Conservation (phyloP, 2,329 filamentous ascomycete genomes). For the Scortechinia acanthostroma region DNA sequence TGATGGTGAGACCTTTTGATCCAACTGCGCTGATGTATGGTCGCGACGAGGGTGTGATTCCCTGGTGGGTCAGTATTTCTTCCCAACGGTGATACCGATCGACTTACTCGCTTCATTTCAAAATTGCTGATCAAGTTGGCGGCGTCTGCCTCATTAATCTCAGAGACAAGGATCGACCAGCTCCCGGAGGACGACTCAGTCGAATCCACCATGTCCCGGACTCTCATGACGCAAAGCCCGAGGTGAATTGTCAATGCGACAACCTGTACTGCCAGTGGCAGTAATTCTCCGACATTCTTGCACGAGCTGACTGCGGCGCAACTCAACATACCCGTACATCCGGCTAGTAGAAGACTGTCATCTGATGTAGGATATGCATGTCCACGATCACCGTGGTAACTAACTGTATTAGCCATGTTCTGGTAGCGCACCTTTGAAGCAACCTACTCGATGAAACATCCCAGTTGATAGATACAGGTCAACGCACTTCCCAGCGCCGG, state of each 20-base stretch:
- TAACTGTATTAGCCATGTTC: slow-evolving; percentile 13
- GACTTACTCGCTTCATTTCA: background rate
- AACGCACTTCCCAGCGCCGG: slow-evolving; percentile 30
- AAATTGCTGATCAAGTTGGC: slow-evolving; percentile 6
- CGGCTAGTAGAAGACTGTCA: slow-evolving; percentile 25
- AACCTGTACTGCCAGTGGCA: slow-evolving; percentile 27
- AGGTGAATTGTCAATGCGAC: slow-evolving; percentile 31
- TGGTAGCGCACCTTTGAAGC: background rate
- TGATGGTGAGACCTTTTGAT: slow-evolving; percentile 14
- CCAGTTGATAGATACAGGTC: slow-evolving; percentile 30
- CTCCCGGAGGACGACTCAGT: slow-evolving; percentile 2
- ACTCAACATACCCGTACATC: slow-evolving; percentile 30
- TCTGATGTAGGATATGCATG: slow-evolving; percentile 24
- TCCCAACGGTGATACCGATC: background rate
- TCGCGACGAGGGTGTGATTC: slow-evolving; percentile 8
- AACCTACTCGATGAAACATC: slow-evolving; percentile 30
- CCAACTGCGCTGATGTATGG: slow-evolving; percentile 17
- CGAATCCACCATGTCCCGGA: slow-evolving; percentile 22
- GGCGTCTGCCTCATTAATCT: slow-evolving; percentile 7
- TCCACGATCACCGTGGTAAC: slow-evolving; percentile 29
- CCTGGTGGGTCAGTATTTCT: background rate
- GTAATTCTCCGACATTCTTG: slow-evolving; percentile 27
- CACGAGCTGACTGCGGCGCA: slow-evolving; percentile 27
- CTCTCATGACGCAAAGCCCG: slow-evolving; percentile 26
- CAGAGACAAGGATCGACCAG: slow-evolving; percentile 8